A percentile compares a stretch with the other conserved stretches of the same genome.
These are phyloP conservation scores for Hymenotorrendiella dingleyae DNA, from an alignment of 2,329 filamentous ascomycete species.

Conservation along the genomic window DNA sequence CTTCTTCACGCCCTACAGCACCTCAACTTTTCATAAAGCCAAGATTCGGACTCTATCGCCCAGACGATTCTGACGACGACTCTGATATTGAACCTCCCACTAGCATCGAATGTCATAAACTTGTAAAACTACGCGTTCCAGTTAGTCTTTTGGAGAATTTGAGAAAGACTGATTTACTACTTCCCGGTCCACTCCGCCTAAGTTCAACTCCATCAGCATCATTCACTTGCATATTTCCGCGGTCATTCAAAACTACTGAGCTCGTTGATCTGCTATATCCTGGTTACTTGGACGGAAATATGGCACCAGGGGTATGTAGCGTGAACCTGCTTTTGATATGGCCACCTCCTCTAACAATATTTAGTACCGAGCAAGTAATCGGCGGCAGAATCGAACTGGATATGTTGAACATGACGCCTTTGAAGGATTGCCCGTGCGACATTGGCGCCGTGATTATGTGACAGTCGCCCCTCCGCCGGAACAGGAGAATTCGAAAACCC, in stretches of 20 bases:
- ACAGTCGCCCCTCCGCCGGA: constrained; percentile 60
- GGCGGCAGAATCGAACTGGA: constrained; percentile 29
- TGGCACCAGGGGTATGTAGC: constrained; percentile 10
- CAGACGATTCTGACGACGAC: too few species aligned
- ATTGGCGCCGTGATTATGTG: constrained; percentile 74
- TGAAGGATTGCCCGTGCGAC: constrained; percentile 67
- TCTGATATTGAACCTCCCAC: too few species aligned
- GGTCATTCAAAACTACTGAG: background rate
- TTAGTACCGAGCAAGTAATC: constrained; percentile 26
- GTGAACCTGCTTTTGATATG: too few species aligned
- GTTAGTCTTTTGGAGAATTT: too few species aligned
- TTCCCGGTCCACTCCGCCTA: background rate
- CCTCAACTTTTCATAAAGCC: too few species aligned
- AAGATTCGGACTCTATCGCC: too few species aligned
- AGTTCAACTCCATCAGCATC: background rate
- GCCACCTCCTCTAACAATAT: too few species aligned
- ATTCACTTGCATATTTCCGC: background rate
- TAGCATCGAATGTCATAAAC: too few species aligned
- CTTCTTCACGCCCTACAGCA: too few species aligned
- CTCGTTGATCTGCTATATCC: background rate
- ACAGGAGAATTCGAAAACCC: constrained; percentile 53
- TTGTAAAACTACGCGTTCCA: too few species aligned
- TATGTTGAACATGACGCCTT: constrained; percentile 49
- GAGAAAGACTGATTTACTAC: background rate
- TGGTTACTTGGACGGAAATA: background rate